Base-by-base conservation (phyloP, 1,139 yeast species). In the Taiozyma sp. region DNA sequence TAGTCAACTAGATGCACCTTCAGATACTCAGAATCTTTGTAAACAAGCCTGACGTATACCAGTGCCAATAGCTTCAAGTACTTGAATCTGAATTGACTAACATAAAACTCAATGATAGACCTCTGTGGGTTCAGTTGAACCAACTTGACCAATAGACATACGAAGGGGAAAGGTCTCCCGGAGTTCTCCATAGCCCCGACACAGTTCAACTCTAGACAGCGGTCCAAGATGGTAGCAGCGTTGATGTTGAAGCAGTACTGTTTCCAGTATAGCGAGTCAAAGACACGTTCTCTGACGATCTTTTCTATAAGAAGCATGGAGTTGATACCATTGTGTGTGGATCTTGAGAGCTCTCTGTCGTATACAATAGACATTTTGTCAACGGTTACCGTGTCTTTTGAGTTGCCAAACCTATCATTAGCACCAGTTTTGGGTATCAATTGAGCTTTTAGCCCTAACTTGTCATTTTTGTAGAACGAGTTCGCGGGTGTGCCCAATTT, bases 231-330 rank as follows among this genome's bases (percentile, higher is more conserved):
- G 7, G 56, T 51, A 0, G 60, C 57, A 3, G 58, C 76, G 53
- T 79, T 77, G 48, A 83, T 69, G 37, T 76, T 70, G 53, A 73
- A 76, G 46, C 83, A 75, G 55, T 73, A 66, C 58, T 79, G 79
- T 53, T 81, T 80, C 72, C 81, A 83, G 60, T 80, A 83, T 2
- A 80, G 61, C 0, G 83, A 76, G 58, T 82, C 88, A 47, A 77
- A 76, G 4, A 82, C 78, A 37, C 83, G 67, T 56, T 81, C 85
- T 53, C 87, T 67, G 21, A 79, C 68, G 45, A 83, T 83, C 49
- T 83, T 79, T 60, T 82, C 88, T 5, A 82, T 64, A n/a, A 81
- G 62, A 45, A 73, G 62, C 1, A 80, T 78, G 35, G 81, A 75
- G 59, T 80, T 79, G 19, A 71, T 61, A 0, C 75, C 74, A 43